Base-by-base conservation (phyloP, 345 rosid genomes). In the Turritis glabra region DNA sequence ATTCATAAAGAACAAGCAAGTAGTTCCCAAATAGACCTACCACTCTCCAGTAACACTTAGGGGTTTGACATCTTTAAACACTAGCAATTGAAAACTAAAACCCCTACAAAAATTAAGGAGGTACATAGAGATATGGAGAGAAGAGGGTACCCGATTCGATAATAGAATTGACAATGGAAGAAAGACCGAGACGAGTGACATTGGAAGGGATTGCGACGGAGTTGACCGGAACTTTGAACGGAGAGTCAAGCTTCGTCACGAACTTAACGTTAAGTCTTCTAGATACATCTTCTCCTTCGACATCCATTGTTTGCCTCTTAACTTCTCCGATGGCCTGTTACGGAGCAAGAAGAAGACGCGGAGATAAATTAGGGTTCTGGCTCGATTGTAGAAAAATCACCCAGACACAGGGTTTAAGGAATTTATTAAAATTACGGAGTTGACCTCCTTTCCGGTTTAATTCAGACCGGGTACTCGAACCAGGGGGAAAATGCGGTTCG, bases 141-240 rank as follows among this genome's bases (percentile, higher is more conserved):
- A 18, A 22, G 5, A 38, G 29, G 15, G 14, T 76, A 87, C 97
- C 86, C 14, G 84, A 67, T 44, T 79, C 69, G 54, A 87, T 86
- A 67, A 95, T 80, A 55, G 57, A 44, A 82, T 92, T 96, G 69
- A 92, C 89, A 21, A 96, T 78, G 26, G 89, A 74, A 79, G 99
- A 95, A 68, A 95, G 96, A 48, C 97, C 97, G 18, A 87, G 75
- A 38, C 99, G 90, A 44, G 97, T 89, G 84, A 90, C 84, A 54
- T 82, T 81, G 25, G 97, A 82, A 46, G 99, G 97, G 75, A 95
- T 89, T 17, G 93, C 87, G 47, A 92, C 80, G 69, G 93, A 61
- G 74, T 82, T 73, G 23, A 80, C 58, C 17, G 97, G 90, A 23
- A 59, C 88, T 82, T 80, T 87, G 58, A 66, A 83, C 0, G 91